phyloP scores from a whole-genome alignment of 495 filamentous ascomycete species.

The Xylaria venustula region DNA sequence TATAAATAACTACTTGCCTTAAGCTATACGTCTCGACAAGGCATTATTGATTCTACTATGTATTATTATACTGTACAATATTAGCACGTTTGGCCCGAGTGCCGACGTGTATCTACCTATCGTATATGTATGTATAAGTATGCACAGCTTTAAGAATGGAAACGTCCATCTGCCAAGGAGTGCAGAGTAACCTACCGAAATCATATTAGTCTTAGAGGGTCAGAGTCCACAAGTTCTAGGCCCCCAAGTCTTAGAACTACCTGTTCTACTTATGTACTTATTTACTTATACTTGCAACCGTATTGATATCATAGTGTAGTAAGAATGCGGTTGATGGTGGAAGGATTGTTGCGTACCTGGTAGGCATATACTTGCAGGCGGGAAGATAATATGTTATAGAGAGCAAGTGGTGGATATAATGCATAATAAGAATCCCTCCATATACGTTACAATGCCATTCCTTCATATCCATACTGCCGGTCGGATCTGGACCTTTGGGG shows the following conservation, averaged over 20 bases:
- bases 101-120: neutral
- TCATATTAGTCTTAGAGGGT: neutral
- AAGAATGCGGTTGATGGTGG: neutral
- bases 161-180: neutral
- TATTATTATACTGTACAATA: neutral
- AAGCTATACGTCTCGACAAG: neutral
- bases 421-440: neutral
- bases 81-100: neutral
- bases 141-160: neutral
- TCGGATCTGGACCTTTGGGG: neutral
- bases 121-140: too few species aligned
- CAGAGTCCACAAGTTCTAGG: constrained; percentile 4
- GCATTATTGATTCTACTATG: constrained; percentile 7
- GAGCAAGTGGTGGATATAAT: neutral
- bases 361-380: too few species aligned
- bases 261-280: neutral
- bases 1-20: constrained; percentile 8
- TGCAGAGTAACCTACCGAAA: neutral
- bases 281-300: neutral
- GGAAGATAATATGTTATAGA: neutral
- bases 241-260: constrained; percentile 1
- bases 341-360: neutral
- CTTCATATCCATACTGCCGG: neutral
- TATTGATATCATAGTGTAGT: neutral
- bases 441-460: neutral